Conservation (phyloP, 495 filamentous ascomycete species). For the Lasiosphaeria hispida region DNA sequence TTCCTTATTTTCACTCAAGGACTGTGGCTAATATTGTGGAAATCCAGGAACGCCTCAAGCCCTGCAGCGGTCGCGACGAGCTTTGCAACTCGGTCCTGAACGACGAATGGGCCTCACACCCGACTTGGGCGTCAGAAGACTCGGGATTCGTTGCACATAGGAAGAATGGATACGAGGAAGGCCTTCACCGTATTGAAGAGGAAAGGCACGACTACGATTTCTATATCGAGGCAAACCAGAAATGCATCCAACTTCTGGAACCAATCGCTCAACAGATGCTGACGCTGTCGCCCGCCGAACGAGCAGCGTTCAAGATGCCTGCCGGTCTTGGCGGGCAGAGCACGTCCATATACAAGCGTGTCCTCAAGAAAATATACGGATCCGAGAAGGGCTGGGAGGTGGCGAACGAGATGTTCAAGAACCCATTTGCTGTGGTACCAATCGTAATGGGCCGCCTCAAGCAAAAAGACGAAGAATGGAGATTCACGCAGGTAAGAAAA, state of each 20-base stretch:
- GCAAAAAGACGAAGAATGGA: constrained; percentile 95
- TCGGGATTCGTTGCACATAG: constrained; percentile 96
- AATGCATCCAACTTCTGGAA: constrained; percentile 92
- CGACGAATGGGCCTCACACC: constrained; percentile 97
- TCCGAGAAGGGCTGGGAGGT: constrained; percentile 77
- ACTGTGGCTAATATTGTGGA: background rate
- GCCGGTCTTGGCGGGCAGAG: constrained; percentile 86
- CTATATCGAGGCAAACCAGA: constrained; percentile 89
- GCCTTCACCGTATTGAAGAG: constrained; percentile 92
- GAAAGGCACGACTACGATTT: constrained; percentile 99
- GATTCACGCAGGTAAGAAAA: constrained; percentile 64
- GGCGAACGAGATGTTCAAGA: constrained; percentile 74
- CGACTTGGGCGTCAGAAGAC: constrained; percentile 98
- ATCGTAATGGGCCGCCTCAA: constrained; percentile 84
- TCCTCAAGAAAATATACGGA: constrained; percentile 98
- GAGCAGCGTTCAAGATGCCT: constrained; percentile 70
- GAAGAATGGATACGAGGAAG: constrained; percentile 92
- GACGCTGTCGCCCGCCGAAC: constrained; percentile 67
- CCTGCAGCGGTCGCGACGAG: constrained; percentile 90
- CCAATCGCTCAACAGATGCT: constrained; percentile 88
- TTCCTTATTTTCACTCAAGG: background rate
- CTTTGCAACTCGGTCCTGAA: constrained; percentile 90
- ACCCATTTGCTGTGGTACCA: constrained; percentile 80
- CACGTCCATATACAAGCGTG: constrained; percentile 91
- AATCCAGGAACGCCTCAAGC: constrained; percentile 69